Percentiles rank a stretch among this genome's conserved stretches.
Conservation (phyloP, 1,284 basidiomycete species). For the Meripilus lineatus region DNA sequence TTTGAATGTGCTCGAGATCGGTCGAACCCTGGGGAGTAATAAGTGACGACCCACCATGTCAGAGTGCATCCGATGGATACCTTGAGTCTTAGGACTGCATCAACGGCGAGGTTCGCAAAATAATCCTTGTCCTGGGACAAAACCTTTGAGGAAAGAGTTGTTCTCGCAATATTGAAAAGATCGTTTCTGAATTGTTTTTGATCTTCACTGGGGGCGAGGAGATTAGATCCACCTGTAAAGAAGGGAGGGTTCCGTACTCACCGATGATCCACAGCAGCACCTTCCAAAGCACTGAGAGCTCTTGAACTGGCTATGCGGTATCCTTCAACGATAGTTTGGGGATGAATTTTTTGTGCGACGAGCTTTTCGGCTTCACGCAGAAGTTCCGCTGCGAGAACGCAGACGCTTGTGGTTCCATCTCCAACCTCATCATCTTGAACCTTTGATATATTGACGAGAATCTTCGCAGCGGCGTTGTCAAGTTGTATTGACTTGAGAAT, state of each 20-base stretch:
- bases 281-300: constrained; percentile 83
- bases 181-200: constrained; percentile 79
- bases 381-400: constrained; percentile 90
- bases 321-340: constrained; percentile 99
- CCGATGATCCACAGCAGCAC: constrained; percentile 81
- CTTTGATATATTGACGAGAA: constrained; percentile 99
- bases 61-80: constrained; percentile 29
- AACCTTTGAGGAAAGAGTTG: constrained; percentile 96
- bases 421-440: constrained; percentile 99
- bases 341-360: constrained; percentile 91
- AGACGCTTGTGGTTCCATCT: constrained; percentile 95
- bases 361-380: constrained; percentile 95
- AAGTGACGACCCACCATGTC: background rate
- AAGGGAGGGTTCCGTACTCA: constrained; percentile 35
- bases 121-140: constrained; percentile 97
- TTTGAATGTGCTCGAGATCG: constrained; percentile 97
- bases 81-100: constrained; percentile 93
- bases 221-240: too few relatives aligned
- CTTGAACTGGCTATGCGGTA: constrained; percentile 90
- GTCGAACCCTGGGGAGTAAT: constrained; percentile 69
- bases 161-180: constrained; percentile 94
- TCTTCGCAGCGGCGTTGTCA: constrained; percentile 98
- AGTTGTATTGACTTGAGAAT: constrained; percentile 97
- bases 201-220: constrained; percentile 56
- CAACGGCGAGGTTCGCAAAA: constrained; percentile 97